Percentiles rank a stretch among this genome's conserved stretches.
phyloP scores from a whole-genome alignment of 192 early-diverging fungal species.

The Podila clonocystis region DNA sequence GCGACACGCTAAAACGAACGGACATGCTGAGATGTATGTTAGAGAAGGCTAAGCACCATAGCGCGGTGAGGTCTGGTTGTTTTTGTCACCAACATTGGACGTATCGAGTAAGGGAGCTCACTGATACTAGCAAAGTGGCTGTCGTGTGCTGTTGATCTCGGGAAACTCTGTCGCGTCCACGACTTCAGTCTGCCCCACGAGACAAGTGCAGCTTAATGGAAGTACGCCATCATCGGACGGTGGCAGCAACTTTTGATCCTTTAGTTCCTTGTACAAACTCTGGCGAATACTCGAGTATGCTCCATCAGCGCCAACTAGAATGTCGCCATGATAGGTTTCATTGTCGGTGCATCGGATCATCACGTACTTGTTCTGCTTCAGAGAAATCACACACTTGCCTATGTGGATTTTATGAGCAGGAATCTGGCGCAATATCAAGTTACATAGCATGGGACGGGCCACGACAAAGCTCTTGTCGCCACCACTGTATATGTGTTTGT shows the following conservation, averaged over 20 bases:
- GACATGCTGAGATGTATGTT: no score
- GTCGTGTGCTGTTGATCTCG: neutral
- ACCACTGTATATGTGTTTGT: neutral
- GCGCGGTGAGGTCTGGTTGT: no score
- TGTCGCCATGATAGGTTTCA: neutral
- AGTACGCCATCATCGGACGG: neutral
- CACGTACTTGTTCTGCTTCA: neutral
- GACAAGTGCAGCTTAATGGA: neutral
- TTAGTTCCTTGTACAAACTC: conserved; percentile 4
- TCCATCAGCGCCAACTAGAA: conserved; percentile 14
- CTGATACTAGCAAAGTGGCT: no score
- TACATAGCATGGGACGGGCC: neutral
- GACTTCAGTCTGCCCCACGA: neutral
- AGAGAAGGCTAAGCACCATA: no score
- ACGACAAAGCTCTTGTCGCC: neutral
- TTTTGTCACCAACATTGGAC: no score
- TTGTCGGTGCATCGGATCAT: conserved; percentile 6
- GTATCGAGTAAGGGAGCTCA: no score
- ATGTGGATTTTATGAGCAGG: neutral
- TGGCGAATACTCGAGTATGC: conserved; percentile 4
- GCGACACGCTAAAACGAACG: no score
- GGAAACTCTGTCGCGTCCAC: neutral
- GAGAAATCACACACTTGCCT: neutral
- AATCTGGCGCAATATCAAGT: neutral
- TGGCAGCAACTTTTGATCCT: neutral